Percentiles rank a stretch among this genome's conserved stretches.
phyloP scores from a whole-genome alignment of 257 asterid genomes.

The Lycium ferocissimum region DNA sequence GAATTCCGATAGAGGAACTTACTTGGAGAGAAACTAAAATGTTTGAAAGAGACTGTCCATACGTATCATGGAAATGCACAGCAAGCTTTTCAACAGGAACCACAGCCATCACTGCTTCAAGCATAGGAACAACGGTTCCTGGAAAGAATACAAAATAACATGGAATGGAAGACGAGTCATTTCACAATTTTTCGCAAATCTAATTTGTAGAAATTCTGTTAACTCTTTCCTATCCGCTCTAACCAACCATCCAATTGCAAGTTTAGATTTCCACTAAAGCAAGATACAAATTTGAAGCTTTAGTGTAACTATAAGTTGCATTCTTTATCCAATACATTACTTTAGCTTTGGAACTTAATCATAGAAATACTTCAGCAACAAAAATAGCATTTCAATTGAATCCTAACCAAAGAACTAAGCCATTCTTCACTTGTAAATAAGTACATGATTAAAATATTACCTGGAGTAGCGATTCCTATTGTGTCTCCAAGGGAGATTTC shows the following conservation, averaged over 20 bases:
- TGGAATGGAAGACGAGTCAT: background rate
- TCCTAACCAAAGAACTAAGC: background rate
- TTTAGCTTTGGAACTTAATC: background rate
- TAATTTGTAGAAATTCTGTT: background rate
- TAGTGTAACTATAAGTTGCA: background rate
- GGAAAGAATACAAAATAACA: slow-evolving; percentile 16
- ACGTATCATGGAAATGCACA: slow-evolving; percentile 94
- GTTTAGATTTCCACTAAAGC: background rate
- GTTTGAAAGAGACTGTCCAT: slow-evolving; percentile 91
- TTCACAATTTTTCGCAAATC: slow-evolving; percentile 6
- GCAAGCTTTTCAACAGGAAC: slow-evolving; percentile 91
- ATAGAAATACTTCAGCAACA: background rate
- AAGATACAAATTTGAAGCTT: background rate
- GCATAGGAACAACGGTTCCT: slow-evolving; percentile 93
- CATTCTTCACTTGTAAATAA: background rate
- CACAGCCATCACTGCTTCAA: slow-evolving; percentile 84
- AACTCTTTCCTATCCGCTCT: background rate
- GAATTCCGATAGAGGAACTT: slow-evolving; percentile 40
- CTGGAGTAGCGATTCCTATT: slow-evolving; percentile 90
- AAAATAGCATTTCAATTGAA: background rate
- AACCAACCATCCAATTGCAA: background rate
- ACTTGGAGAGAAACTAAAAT: slow-evolving; percentile 90
- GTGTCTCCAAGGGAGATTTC: slow-evolving; percentile 96
- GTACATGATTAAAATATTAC: slow-evolving; percentile 40
- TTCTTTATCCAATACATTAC: background rate